phyloP scores from a whole-genome alignment of 2,329 filamentous ascomycete species.

The Knoxdaviesia capensis region DNA sequence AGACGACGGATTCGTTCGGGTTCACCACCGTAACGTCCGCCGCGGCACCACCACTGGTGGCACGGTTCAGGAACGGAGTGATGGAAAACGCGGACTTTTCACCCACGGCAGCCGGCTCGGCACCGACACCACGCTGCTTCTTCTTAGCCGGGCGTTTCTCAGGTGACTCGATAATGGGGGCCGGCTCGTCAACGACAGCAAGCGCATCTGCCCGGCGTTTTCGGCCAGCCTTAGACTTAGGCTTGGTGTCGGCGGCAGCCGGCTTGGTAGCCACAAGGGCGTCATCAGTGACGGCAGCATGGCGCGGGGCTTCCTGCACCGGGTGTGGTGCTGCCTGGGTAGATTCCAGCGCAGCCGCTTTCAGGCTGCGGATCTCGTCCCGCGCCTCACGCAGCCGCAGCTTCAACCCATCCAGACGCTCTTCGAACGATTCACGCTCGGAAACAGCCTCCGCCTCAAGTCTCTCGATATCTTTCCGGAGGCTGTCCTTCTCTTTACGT shows the following conservation, averaged over 20 bases:
- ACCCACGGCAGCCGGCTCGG: conserved; percentile 35
- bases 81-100: conserved; percentile 90
- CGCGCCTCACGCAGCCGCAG: conserved; percentile 48
- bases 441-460: conserved; percentile 39
- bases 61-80: conserved; percentile 76
- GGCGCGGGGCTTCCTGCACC: conserved; percentile 12
- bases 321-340: conserved; percentile 12
- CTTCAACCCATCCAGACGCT: conserved; percentile 48
- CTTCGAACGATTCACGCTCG: conserved; percentile 44
- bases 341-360: conserved; percentile 6
- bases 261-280: conserved; percentile 11
- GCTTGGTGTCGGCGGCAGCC: conserved; percentile 12
- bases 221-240: conserved; percentile 9
- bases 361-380: conserved; percentile 17
- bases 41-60: conserved; percentile 25
- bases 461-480: conserved; percentile 26
- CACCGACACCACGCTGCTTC: conserved; percentile 37
- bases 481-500: conserved; percentile 24
- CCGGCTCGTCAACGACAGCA: conserved; percentile 19
- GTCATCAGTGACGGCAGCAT: neutral
- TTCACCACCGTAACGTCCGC: conserved; percentile 14
- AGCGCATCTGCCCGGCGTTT: conserved; percentile 26
- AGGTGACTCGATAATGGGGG: conserved; percentile 20
- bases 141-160: conserved; percentile 19
- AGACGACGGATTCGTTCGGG: conserved; percentile 13